These are phyloP conservation scores for Stagonosporopsis chrysanthemi DNA, from an alignment of 2,329 filamentous ascomycete genomes.

Conservation along the genomic window DNA sequence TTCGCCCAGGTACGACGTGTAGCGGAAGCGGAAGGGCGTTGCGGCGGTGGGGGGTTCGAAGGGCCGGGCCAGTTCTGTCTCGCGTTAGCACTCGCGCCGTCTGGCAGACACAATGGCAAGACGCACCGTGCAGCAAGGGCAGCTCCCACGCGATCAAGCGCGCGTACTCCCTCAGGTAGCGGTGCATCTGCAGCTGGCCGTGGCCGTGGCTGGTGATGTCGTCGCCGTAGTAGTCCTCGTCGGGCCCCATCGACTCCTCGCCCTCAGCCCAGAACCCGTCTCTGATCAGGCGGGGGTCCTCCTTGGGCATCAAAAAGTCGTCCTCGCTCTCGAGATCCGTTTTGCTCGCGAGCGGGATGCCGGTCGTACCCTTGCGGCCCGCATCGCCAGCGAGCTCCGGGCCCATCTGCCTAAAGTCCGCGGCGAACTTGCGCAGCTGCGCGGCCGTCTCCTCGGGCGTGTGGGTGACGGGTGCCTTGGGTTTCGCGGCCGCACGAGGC, in stretches of 20 bases:
- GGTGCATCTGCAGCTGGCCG: constrained; percentile 83
- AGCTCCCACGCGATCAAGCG: constrained; percentile 93
- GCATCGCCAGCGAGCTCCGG: constrained; percentile 33
- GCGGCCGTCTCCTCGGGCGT: constrained; percentile 24
- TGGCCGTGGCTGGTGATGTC: constrained; percentile 86
- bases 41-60: constrained; percentile 60
- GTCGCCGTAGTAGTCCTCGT: constrained; percentile 74
- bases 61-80: constrained; percentile 78
- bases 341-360: constrained; percentile 25
- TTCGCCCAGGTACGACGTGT: constrained; percentile 96
- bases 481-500: constrained; percentile 19
- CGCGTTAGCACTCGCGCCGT: background rate
- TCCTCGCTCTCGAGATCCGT: constrained; percentile 33
- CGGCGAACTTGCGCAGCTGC: constrained; percentile 33
- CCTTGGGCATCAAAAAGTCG: constrained; percentile 34
- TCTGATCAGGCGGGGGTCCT: constrained; percentile 22
- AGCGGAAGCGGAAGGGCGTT: constrained; percentile 82
- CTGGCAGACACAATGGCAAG: no score
- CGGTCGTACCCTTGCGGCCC: constrained; percentile 33
- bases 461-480: background rate
- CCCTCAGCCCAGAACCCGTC: constrained; percentile 49
- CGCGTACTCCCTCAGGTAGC: constrained; percentile 88
- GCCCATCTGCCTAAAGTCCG: constrained; percentile 36
- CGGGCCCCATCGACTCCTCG: constrained; percentile 62
- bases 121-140: constrained; percentile 85